Evolutionary conservation across 345 rosid species (phyloP).

Genomic region (Salix purpurea): DNA sequence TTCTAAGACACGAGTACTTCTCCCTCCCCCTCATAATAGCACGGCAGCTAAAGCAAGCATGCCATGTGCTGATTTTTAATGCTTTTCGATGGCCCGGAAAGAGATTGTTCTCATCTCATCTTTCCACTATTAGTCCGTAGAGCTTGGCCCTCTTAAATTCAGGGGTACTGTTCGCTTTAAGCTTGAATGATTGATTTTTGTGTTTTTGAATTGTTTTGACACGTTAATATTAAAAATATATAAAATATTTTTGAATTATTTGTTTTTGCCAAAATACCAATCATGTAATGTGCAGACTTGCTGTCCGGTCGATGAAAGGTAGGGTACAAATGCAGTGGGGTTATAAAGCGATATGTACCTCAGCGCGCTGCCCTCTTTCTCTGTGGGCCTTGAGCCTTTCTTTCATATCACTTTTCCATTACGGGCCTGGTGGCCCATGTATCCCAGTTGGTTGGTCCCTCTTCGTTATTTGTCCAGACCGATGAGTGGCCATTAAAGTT

Average conservation of each 20-base stretch:
- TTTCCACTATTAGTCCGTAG: neutral
- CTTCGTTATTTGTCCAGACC: neutral
- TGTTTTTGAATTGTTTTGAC: no score
- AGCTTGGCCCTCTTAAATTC: neutral
- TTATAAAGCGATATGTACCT: neutral
- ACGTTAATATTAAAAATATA: no score
- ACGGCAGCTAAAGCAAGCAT: neutral
- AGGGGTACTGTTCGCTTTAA: neutral
- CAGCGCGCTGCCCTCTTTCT: neutral
- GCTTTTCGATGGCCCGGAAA: neutral
- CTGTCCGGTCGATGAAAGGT: neutral
- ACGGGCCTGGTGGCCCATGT: conserved; percentile 27
- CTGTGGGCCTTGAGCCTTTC: conserved; percentile 13
- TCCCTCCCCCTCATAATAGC: neutral
- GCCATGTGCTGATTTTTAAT: conserved; percentile 12
- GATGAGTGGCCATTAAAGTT: no score
- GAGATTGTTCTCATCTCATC: neutral
- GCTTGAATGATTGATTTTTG: no score
- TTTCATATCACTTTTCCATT: neutral
- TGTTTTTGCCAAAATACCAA: no score
- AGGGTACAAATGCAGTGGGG: conserved; percentile 9
- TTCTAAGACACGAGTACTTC: neutral
- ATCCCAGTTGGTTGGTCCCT: conserved; percentile 14
- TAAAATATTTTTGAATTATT: no score
- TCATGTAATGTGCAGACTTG: no score